Percentiles rank a stretch among this genome's conserved stretches.
phyloP scores from a whole-genome alignment of 495 filamentous ascomycete species.

The Neurospora sp. region DNA sequence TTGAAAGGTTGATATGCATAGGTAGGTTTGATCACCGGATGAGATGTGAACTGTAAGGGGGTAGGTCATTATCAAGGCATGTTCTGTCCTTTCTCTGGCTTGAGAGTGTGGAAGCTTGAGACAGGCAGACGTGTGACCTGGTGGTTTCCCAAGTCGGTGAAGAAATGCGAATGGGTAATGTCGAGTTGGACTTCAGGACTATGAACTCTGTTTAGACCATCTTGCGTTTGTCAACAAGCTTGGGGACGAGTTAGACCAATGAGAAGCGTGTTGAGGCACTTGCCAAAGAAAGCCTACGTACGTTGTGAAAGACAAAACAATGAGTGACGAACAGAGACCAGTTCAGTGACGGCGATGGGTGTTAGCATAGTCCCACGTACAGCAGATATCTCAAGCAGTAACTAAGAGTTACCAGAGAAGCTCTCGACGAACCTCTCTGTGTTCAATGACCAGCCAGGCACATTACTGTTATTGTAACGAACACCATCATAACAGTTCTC shows the following conservation, averaged over 20 bases:
- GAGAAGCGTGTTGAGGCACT: neutral
- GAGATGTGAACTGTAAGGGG: neutral
- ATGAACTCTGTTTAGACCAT: neutral
- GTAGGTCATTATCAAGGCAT: neutral
- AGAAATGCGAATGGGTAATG: neutral
- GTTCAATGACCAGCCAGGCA: too few species aligned
- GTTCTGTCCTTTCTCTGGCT: neutral
- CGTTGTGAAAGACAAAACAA: too few species aligned
- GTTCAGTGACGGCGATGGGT: too few species aligned
- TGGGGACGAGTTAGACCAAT: neutral
- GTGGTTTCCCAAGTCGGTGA: neutral
- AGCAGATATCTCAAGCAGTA: too few species aligned
- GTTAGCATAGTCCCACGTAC: too few species aligned
- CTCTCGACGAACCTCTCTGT: too few species aligned
- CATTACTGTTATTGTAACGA: too few species aligned
- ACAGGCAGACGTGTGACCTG: neutral
- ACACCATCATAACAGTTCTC: too few species aligned
- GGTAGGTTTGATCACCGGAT: neutral
- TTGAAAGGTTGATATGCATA: neutral
- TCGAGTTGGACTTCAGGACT: neutral
- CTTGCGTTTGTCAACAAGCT: neutral
- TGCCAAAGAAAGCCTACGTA: too few species aligned
- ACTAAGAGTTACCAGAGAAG: too few species aligned
- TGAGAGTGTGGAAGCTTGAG: neutral
- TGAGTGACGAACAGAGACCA: too few species aligned